Conservation (phyloP, 495 filamentous ascomycete genomes). For the Penicillium angulare region DNA sequence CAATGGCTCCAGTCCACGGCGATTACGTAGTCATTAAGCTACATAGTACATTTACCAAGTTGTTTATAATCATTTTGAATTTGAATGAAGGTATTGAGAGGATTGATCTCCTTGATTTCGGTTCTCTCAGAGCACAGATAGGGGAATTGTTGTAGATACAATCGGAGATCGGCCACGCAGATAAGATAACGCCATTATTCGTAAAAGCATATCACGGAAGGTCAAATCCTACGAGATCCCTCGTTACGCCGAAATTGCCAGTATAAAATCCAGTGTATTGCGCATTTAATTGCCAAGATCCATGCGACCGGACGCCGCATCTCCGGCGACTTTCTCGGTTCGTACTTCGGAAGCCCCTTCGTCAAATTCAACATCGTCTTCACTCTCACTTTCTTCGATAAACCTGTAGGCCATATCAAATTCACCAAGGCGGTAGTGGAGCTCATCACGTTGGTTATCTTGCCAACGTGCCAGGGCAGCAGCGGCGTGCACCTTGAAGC, state of each 20-base stretch:
- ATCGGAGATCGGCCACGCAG: slow-evolving; percentile 16
- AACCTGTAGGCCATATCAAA: slow-evolving; percentile 56
- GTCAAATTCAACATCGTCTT: slow-evolving; percentile 49
- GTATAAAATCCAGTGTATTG: slow-evolving; percentile 7
- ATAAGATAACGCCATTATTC: slow-evolving; percentile 27
- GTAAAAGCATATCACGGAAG: slow-evolving; percentile 24
- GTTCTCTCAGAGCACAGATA: not conserved
- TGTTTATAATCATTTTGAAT: not conserved
- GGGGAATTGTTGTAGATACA: slow-evolving; percentile 25
- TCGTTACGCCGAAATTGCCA: slow-evolving; percentile 34
- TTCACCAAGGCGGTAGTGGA: slow-evolving; percentile 63
- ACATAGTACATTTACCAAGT: not conserved
- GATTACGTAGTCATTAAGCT: not conserved
- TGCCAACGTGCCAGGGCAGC: slow-evolving; percentile 93
- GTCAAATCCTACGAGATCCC: slow-evolving; percentile 22
- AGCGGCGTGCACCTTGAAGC: slow-evolving; percentile 89
- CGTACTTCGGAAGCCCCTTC: slow-evolving; percentile 31
- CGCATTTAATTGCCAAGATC: slow-evolving; percentile 37
- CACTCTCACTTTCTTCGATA: slow-evolving; percentile 53
- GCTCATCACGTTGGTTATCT: slow-evolving; percentile 71
- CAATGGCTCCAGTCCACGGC: not conserved
- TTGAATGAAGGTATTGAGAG: not conserved
- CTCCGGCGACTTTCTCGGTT: slow-evolving; percentile 32
- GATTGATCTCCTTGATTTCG: slow-evolving; percentile 17
- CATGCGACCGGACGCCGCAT: slow-evolving; percentile 45